Conservation (phyloP, 768 basidiomycete genomes). For the Termitomyces heimii region DNA sequence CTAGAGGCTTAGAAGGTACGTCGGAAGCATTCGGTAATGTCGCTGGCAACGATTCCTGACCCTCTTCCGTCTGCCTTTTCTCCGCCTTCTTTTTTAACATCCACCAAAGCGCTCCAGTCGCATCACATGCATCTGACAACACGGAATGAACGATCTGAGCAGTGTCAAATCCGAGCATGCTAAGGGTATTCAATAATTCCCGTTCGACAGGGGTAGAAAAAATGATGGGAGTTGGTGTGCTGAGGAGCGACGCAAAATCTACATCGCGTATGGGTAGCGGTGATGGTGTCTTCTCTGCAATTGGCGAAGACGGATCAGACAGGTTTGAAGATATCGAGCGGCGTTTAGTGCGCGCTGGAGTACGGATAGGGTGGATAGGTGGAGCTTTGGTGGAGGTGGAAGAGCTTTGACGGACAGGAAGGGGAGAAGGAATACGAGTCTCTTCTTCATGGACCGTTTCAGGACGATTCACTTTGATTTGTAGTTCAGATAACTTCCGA, state of each 20-base stretch:
- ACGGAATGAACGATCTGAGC: slow-evolving; percentile 96
- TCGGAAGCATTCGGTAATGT: slow-evolving; percentile 3
- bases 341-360: slow-evolving; percentile 92
- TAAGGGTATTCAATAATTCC: slow-evolving; percentile 69
- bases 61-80: slow-evolving; percentile 39
- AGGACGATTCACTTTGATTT: slow-evolving; percentile 30
- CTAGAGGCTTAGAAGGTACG: slow-evolving; percentile 7
- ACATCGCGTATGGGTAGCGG: slow-evolving; percentile 34
- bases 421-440: slow-evolving; percentile 18
- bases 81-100: slow-evolving; percentile 82
- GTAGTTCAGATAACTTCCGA: slow-evolving; percentile 36
- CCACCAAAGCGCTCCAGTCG: slow-evolving; percentile 93
- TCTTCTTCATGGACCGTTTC: slow-evolving; percentile 54
- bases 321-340: slow-evolving; percentile 89
- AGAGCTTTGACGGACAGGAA: slow-evolving; percentile 22
- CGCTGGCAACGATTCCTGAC: slow-evolving; percentile 7
- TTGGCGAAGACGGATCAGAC: slow-evolving; percentile 54
- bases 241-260: slow-evolving; percentile 61
- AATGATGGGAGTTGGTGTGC: slow-evolving; percentile 67
- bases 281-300: slow-evolving; percentile 36
- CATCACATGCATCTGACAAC: slow-evolving; percentile 86
- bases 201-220: slow-evolving; percentile 84
- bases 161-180: slow-evolving; percentile 80
- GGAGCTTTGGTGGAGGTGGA: slow-evolving; percentile 35
- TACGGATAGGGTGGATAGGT: slow-evolving; percentile 66